These are phyloP conservation scores for Salix dunnii DNA, from an alignment of 345 rosid species.

Conservation along the genomic window DNA sequence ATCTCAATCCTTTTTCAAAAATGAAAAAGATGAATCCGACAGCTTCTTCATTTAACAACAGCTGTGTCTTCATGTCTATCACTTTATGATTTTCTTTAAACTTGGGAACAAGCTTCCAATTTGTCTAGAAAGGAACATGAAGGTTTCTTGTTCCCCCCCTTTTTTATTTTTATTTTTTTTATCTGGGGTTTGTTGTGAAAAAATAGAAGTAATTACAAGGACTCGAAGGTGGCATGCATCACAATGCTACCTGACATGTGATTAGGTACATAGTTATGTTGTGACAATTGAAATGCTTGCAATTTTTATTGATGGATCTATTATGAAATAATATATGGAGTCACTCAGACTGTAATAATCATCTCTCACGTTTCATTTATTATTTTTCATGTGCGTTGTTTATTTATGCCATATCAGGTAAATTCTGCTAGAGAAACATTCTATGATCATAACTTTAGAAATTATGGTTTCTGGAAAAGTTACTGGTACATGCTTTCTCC, in stretches of 20 bases:
- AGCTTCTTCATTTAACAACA: constrained; percentile 26
- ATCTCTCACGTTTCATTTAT: neutral
- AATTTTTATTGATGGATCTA: constrained; percentile 39
- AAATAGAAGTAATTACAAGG: constrained; percentile 26
- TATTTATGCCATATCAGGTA: neutral
- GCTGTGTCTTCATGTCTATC: constrained; percentile 25
- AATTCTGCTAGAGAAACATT: neutral
- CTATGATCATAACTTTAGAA: neutral
- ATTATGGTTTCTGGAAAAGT: neutral
- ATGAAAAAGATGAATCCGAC: constrained; percentile 15
- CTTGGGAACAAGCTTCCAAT: constrained; percentile 38
- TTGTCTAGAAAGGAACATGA: constrained; percentile 25
- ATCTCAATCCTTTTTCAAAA: constrained; percentile 25
- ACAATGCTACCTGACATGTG: constrained; percentile 35
- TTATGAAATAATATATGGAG: constrained; percentile 29
- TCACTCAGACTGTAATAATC: constrained; percentile 21
- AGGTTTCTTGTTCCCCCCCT: constrained; percentile 29
- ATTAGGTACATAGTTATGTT: constrained; percentile 41
- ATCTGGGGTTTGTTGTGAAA: constrained; percentile 35
- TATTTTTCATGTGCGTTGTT: neutral
- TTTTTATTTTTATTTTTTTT: constrained; percentile 2
- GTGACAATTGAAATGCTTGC: constrained; percentile 37
- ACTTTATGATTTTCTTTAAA: constrained; percentile 13
- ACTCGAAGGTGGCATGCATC: constrained; percentile 27
- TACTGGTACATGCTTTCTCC: neutral